Conservation (phyloP, 805 yeast species). For the Candida ponderosae region DNA sequence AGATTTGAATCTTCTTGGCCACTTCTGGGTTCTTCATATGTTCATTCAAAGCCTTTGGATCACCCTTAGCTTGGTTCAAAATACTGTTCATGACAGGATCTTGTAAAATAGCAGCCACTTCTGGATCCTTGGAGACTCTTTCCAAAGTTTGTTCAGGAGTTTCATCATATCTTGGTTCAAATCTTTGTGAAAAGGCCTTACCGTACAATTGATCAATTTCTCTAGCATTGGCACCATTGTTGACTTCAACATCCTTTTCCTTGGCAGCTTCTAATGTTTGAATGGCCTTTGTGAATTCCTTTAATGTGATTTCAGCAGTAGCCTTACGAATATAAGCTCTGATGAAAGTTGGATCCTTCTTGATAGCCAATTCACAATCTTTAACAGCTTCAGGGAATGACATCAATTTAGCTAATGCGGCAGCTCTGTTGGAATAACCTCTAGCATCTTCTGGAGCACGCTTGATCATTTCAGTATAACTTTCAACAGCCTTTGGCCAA, state of each 20-base stretch:
- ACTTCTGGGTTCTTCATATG: constrained; percentile 97
- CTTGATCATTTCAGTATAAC: constrained; percentile 92
- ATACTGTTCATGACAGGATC: constrained; percentile 97
- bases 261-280: constrained; percentile 79
- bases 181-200: constrained; percentile 74
- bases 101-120: constrained; percentile 77
- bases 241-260: constrained; percentile 56
- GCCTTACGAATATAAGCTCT: constrained; percentile 98
- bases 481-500: constrained; percentile 94
- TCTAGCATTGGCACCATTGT: constrained; percentile 48
- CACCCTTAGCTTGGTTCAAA: constrained; percentile 84
- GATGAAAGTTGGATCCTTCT: constrained; percentile 78
- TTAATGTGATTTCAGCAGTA: constrained; percentile 83
- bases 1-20: constrained; percentile 74
- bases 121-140: constrained; percentile 90
- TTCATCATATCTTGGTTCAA: constrained; percentile 70
- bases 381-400: constrained; percentile 94
- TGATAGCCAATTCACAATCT: constrained; percentile 88
- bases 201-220: constrained; percentile 80
- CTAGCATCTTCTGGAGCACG: constrained; percentile 96
- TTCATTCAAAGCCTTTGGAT: constrained; percentile 95
- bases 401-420: constrained; percentile 88
- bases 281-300: constrained; percentile 73
- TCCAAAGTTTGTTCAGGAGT: constrained; percentile 92
- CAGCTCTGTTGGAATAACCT: constrained; percentile 97